phyloP scores from a whole-genome alignment of 192 early-diverging fungal genomes.

The Rhizophagus sp. region DNA sequence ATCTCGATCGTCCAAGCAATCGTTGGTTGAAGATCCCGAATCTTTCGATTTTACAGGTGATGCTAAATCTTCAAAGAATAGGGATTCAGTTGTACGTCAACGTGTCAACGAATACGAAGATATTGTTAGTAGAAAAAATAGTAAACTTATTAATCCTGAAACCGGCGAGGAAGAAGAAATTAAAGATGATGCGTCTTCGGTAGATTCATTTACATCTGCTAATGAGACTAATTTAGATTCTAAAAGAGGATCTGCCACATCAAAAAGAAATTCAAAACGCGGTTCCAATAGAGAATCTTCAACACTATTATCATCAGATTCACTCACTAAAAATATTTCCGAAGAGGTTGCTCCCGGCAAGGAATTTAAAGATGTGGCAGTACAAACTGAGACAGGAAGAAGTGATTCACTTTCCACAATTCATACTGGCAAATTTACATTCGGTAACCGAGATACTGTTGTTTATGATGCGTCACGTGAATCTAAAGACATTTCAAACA shows the following conservation, averaged over 20 bases:
- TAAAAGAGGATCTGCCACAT: constrained; percentile 12
- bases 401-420: constrained; percentile 16
- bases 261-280: neutral
- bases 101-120: neutral
- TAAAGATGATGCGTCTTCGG: constrained; percentile 23
- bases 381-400: constrained; percentile 6
- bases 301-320: neutral
- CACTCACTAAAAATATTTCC: neutral
- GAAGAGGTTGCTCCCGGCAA: neutral
- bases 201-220: constrained; percentile 1
- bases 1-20: neutral
- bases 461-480: neutral
- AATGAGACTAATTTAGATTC: constrained; percentile 10
- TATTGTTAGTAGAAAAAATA: neutral
- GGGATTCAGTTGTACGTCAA: constrained; percentile 9
- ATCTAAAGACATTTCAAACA: neutral
- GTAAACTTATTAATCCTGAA: neutral
- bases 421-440: constrained; percentile 19
- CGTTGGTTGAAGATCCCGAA: neutral
- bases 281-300: neutral
- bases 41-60: neutral
- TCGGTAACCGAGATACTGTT: neutral
- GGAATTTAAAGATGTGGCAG: neutral
- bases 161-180: neutral
- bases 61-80: neutral